Evolutionary conservation across 2,329 filamentous ascomycete species (phyloP), one percentile per base, ranked within the genome.

Genomic region (Paecilomyces sp.): DNA sequence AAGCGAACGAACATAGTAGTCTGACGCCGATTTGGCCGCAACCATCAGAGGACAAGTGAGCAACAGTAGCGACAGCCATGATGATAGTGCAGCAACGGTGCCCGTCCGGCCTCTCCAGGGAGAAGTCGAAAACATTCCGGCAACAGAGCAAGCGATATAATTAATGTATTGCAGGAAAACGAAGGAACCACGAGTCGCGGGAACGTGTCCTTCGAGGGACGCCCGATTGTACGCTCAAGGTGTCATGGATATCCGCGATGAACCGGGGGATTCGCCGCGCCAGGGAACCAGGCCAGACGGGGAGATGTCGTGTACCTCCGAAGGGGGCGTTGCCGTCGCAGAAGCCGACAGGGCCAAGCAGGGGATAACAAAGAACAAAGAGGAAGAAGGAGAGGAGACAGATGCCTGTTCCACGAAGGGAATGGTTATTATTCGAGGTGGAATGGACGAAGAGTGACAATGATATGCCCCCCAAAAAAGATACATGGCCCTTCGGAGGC

Each of bases 1-100:
- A 22, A 99, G 82, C 8, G 87, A 85, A 68, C 86, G 87, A 58
- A 99, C 89, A 77, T 88, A 97, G 76, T 97, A 99, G 74, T 99
- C 92, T 33, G 88, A 90, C 54, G 90, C 88, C 1, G 83, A 82
- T 72, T 85, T 86, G 18, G 73, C 71, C 13, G 63, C 62, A 3
- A 64, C 66, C 34, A 65, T 57, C 22, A 64, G 58, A 5, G 70
- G 65, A 53, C 62, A 70, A 50, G 69, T 54, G 13, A 69, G 58
- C 12, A 70, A 59, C 22, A 70, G 59, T n/a, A 73, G 56, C 30
- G 65, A 69, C 28, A 72, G 57, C 51, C 51, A 53, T 25, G 28
- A 53, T 53, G 51, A 25, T 12, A 30, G 22, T 11, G 18, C 24
- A n/a, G 51, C 51, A 28, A 53, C 5, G 7, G 51, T 30, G 24